Evolutionary conservation across 225 moss, liverwort and hornwort genomes (phyloP).

Genomic region (Anthoceros angustus): DNA sequence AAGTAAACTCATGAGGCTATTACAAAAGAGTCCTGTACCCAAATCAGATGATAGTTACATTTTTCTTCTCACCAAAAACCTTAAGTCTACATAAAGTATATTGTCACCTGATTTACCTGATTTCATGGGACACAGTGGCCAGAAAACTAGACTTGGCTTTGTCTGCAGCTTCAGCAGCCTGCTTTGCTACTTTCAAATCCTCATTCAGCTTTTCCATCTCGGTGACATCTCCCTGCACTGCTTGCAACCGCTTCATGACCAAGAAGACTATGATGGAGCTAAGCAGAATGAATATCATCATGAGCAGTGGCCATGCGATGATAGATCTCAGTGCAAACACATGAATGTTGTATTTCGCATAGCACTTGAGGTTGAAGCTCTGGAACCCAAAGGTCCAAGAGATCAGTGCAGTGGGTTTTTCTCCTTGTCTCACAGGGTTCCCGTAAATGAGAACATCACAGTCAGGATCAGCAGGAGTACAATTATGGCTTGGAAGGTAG

Average conservation of each 20-base stretch:
- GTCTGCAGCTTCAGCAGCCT: slow-evolving; percentile 77
- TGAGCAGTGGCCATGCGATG: slow-evolving; percentile 67
- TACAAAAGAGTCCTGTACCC: not conserved
- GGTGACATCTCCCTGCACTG: slow-evolving; percentile 42
- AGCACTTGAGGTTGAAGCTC: slow-evolving; percentile 48
- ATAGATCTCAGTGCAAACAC: slow-evolving; percentile 26
- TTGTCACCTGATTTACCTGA: slow-evolving; percentile 40
- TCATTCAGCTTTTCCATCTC: slow-evolving; percentile 67
- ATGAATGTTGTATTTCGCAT: slow-evolving; percentile 23
- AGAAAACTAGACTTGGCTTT: slow-evolving; percentile 70
- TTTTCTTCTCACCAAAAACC: no score
- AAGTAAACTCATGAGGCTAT: not conserved
- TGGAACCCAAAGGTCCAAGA: slow-evolving; percentile 49
- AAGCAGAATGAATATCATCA: slow-evolving; percentile 52
- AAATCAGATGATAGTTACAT: no score
- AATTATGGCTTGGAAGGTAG: slow-evolving; percentile 29
- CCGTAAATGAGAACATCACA: slow-evolving; percentile 39
- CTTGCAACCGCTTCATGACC: slow-evolving; percentile 54
- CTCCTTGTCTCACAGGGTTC: slow-evolving; percentile 13
- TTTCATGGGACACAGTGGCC: slow-evolving; percentile 84
- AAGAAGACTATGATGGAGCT: slow-evolving; percentile 43
- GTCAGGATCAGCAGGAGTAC: slow-evolving; percentile 10
- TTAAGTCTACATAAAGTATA: not conserved
- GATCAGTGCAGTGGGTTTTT: slow-evolving; percentile 13
- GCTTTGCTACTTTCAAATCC: slow-evolving; percentile 55